phyloP scores from a whole-genome alignment of 345 rosid species.

The Eutrema japonicum region DNA sequence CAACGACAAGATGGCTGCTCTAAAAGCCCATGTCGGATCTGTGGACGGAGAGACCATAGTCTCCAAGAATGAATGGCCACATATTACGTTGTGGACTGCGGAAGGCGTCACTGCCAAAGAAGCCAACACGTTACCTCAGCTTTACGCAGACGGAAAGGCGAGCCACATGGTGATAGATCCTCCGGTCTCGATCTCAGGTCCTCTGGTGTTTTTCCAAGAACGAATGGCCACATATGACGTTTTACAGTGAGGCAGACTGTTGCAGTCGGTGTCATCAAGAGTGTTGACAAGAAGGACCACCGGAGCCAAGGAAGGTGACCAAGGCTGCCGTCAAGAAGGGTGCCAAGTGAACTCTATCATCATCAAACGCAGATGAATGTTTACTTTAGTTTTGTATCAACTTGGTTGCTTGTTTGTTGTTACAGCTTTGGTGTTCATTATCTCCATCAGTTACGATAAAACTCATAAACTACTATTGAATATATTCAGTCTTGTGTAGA shows the following conservation, averaged over 20 bases:
- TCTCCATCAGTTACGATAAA: not conserved
- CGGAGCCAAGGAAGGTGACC: no score
- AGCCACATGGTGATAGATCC: slow-evolving; percentile 47
- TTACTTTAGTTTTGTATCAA: no score
- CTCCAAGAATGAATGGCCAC: slow-evolving; percentile 85
- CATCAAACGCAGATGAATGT: no score
- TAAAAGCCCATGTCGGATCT: slow-evolving; percentile 65
- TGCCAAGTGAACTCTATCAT: no score
- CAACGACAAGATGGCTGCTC: slow-evolving; percentile 73
- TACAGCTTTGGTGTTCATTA: slow-evolving; percentile 4
- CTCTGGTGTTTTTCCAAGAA: slow-evolving; percentile 55
- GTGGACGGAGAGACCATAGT: slow-evolving; percentile 64
- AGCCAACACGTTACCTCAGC: slow-evolving; percentile 66
- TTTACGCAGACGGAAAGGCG: slow-evolving; percentile 71
- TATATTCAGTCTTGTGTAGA: slow-evolving; percentile 4
- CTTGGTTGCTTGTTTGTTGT: no score
- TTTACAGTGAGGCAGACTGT: no score
- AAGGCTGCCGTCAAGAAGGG: no score
- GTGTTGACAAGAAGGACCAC: no score
- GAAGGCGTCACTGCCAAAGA: slow-evolving; percentile 69
- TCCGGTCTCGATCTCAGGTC: slow-evolving; percentile 61
- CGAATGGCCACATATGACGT: no score
- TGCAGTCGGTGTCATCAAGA: no score
- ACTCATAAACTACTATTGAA: not conserved
- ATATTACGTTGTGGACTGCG: slow-evolving; percentile 80